A percentile compares a stretch with the other conserved stretches of the same genome.
These are phyloP conservation scores for Aspergillus heteromorphus DNA, from an alignment of 495 filamentous ascomycete genomes.

Conservation along the genomic window DNA sequence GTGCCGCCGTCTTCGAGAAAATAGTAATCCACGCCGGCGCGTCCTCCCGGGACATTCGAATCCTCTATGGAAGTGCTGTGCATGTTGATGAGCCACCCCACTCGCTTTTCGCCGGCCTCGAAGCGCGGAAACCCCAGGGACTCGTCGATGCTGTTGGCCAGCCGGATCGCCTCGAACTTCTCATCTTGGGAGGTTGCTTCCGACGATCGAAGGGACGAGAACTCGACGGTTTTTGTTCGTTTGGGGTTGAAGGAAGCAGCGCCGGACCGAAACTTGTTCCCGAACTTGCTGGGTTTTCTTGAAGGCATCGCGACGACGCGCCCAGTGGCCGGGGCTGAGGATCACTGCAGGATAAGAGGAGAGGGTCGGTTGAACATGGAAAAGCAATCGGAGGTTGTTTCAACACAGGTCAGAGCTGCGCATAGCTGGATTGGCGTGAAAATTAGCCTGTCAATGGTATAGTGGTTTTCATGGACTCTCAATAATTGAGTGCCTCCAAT, in stretches of 20 bases:
- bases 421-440: conserved; percentile 2
- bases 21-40: conserved; percentile 92
- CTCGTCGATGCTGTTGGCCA: conserved; percentile 91
- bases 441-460: background rate
- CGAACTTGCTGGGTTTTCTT: conserved; percentile 51
- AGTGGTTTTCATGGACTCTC: conserved; percentile 3
- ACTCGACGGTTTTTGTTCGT: conserved; percentile 70
- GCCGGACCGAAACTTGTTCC: conserved; percentile 48
- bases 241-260: conserved; percentile 47
- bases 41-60: conserved; percentile 70
- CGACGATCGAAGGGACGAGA: conserved; percentile 62
- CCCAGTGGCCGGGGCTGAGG: conserved; percentile 24
- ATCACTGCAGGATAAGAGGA: conserved; percentile 12
- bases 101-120: conserved; percentile 77
- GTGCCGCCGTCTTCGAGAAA: conserved; percentile 91
- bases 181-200: conserved; percentile 85
- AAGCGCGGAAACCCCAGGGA: conserved; percentile 88
- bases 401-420: background rate
- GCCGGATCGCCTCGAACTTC: conserved; percentile 74
- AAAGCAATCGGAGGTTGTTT: conserved; percentile 3
- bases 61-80: conserved; percentile 85
- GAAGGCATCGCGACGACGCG: conserved; percentile 48
- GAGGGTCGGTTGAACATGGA: conserved; percentile 24
- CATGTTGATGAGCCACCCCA: conserved; percentile 94
- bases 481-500: conserved; percentile 17